Evolutionary conservation across 768 basidiomycete genomes (phyloP).

Genomic region (Mycena maculata): DNA sequence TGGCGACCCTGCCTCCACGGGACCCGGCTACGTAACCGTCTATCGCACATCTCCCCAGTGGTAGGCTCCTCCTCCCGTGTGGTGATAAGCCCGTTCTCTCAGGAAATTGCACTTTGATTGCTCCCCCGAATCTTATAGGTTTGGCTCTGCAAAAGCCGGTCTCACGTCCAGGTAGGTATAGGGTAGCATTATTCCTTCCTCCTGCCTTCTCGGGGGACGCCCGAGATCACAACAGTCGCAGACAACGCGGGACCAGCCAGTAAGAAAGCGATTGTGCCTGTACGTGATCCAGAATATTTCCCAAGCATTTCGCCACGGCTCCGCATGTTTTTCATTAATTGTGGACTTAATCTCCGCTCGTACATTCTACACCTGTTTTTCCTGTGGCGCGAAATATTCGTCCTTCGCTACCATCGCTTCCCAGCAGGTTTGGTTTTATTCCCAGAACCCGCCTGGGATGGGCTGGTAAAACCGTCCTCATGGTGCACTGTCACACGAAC

Average conservation of each 20-base stretch:
- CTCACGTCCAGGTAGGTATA: slow-evolving; percentile 15
- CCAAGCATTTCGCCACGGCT: background rate
- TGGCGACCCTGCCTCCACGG: slow-evolving; percentile 1
- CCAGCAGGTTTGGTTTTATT: background rate
- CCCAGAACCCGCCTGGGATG: background rate
- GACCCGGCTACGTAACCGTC: background rate
- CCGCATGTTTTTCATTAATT: too few relatives aligned
- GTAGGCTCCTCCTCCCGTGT: background rate
- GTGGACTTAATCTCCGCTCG: too few relatives aligned
- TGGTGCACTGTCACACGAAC: background rate
- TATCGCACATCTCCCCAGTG: background rate
- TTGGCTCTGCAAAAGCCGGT: background rate
- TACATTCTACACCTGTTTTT: too few relatives aligned
- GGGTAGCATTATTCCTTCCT: too few relatives aligned
- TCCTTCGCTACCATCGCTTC: background rate
- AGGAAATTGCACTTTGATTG: slow-evolving; percentile 6
- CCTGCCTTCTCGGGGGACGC: slow-evolving; percentile 1
- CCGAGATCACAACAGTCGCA: background rate
- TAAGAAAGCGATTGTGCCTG: too few relatives aligned
- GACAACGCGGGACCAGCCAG: background rate
- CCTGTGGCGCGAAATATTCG: too few relatives aligned
- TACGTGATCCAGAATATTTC: background rate
- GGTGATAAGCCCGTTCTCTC: slow-evolving; percentile 29
- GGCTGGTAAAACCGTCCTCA: background rate
- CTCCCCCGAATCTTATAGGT: background rate